Percentiles rank a stretch among this genome's conserved stretches.
phyloP scores from a whole-genome alignment of 352 stramenopile genomes.

The Phytophthora agathidicida region DNA sequence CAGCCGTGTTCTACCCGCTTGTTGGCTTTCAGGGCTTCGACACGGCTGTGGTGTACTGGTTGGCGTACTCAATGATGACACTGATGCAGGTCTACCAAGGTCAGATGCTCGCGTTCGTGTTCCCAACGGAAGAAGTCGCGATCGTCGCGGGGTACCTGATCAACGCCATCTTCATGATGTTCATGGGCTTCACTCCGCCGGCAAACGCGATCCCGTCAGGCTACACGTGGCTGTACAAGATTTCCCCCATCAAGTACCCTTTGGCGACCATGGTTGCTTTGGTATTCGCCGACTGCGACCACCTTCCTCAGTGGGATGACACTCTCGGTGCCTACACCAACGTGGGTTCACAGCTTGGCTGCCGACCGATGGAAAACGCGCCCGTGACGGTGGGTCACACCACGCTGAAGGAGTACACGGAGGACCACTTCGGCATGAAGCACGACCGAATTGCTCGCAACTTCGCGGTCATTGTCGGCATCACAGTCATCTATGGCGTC shows the following conservation, averaged over 20 bases:
- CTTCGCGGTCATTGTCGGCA: conserved; percentile 31
- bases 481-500: conserved; percentile 35
- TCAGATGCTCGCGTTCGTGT: conserved; percentile 71
- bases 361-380: conserved; percentile 24
- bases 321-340: conserved; percentile 10
- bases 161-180: conserved; percentile 61
- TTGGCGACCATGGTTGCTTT: conserved; percentile 29
- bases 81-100: conserved; percentile 70
- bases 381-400: conserved; percentile 25
- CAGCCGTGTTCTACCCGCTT: conserved; percentile 37
- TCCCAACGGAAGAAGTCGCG: conserved; percentile 53
- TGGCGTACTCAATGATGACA: conserved; percentile 37
- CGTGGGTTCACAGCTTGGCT: conserved; percentile 29
- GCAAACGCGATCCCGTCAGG: conserved; percentile 17
- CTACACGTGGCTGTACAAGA: conserved; percentile 26
- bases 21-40: conserved; percentile 27
- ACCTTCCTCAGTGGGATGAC: conserved; percentile 26
- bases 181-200: conserved; percentile 58
- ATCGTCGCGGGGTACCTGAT: conserved; percentile 44
- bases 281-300: conserved; percentile 39
- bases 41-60: conserved; percentile 30
- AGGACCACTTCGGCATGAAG: conserved; percentile 25
- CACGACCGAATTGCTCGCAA: conserved; percentile 33
- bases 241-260: conserved; percentile 26
- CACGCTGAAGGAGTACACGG: conserved; percentile 28